Conservation (phyloP, 202 grass and related monocot species). For the Schoenoplectus tabernaemontani region DNA sequence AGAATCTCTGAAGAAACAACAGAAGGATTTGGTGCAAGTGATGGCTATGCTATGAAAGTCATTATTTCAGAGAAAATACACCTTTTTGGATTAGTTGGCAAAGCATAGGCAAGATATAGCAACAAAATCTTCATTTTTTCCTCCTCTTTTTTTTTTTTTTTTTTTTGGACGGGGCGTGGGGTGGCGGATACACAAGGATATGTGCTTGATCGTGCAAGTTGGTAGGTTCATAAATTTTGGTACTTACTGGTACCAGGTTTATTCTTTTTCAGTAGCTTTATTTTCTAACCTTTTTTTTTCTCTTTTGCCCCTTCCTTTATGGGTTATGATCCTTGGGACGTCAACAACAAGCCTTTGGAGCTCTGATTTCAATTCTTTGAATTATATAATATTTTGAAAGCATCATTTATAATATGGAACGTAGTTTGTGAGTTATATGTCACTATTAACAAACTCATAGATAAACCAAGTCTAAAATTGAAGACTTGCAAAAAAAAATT, state of each 20-base stretch:
- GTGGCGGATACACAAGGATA: neutral
- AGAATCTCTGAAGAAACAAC: conserved; percentile 58
- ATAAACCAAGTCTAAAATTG: too few species aligned
- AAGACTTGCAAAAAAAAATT: too few species aligned
- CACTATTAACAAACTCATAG: too few species aligned
- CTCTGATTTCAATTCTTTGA: neutral
- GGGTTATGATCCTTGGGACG: neutral
- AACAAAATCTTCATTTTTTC: neutral
- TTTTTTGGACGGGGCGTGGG: too few species aligned
- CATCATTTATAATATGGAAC: too few species aligned
- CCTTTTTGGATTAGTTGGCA: conserved; percentile 77
- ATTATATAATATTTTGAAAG: too few species aligned
- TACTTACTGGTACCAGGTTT: neutral
- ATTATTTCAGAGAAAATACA: conserved; percentile 72
- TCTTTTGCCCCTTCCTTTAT: neutral
- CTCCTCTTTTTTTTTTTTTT: neutral
- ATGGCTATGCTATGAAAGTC: conserved; percentile 79
- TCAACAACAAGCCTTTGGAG: neutral
- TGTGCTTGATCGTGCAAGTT: neutral
- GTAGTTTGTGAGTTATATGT: too few species aligned
- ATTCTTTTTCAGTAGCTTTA: neutral
- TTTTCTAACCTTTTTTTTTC: neutral
- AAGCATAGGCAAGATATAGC: conserved; percentile 33
- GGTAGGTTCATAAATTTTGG: neutral
- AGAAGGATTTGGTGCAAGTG: conserved; percentile 62